Conservation (phyloP, 768 basidiomycete genomes). For the Xerocomellus intermedius region DNA sequence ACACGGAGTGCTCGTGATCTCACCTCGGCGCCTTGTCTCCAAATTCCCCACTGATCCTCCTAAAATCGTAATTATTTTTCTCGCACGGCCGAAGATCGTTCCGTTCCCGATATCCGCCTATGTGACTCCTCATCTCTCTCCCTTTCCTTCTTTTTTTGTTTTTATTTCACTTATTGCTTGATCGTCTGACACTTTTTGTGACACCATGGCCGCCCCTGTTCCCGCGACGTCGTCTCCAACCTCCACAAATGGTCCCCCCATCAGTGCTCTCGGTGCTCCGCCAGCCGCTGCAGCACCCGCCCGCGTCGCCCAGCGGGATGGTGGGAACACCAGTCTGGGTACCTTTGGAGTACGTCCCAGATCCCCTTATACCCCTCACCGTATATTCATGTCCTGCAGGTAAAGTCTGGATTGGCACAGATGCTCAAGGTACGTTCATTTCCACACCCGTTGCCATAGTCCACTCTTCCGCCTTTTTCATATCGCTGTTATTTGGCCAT, state of each 20-base stretch:
- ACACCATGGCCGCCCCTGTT: slow-evolving; percentile 17
- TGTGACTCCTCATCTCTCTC: neutral
- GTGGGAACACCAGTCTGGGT: slow-evolving; percentile 57
- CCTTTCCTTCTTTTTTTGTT: neutral
- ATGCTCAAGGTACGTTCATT: slow-evolving; percentile 78
- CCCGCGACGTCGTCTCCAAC: neutral
- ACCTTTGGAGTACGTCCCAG: slow-evolving; percentile 61
- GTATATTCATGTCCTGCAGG: slow-evolving; percentile 43
- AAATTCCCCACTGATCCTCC: neutral
- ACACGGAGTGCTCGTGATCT: too few relatives aligned
- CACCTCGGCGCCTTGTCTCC: too few relatives aligned
- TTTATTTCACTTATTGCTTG: neutral
- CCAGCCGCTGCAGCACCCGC: slow-evolving; percentile 40
- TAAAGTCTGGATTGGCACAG: slow-evolving; percentile 92
- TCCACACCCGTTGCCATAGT: neutral
- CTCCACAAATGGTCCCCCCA: slow-evolving; percentile 5
- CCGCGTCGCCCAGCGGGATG: slow-evolving; percentile 50
- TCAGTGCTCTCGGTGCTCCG: neutral
- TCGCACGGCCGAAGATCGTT: neutral
- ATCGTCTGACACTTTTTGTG: too few relatives aligned
- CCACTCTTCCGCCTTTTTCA: neutral
- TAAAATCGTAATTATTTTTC: slow-evolving; percentile 3
- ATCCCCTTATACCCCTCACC: neutral
- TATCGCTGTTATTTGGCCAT: neutral
- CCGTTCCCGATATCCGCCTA: slow-evolving; percentile 5